Evolutionary conservation across 345 rosid species (phyloP), one percentile per base, ranked within the genome.

Genomic region (Cardamine chenopodiifolia): DNA sequence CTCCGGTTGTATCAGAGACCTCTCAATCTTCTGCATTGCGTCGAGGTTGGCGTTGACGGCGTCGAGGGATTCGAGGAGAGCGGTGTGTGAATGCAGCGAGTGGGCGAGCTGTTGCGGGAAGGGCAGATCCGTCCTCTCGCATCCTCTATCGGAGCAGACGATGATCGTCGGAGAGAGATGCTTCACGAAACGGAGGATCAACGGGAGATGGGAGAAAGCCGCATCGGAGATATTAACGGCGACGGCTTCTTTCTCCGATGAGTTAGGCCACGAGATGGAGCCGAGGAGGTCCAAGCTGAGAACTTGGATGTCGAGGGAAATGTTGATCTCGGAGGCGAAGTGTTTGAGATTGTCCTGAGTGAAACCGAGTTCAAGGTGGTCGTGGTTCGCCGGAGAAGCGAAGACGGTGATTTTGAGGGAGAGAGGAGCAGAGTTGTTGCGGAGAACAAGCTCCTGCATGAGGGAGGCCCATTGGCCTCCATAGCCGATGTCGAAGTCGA

Each of bases 401-500:
- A 91, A 85, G 10, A 85, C 91, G 6, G 97, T 91, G 79, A 93
- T 86, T 50, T 85, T 91, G 31, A 93, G 85, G 0, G 85, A 86
- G 8, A 75, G 49, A 44, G 94, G 87, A 8, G 82, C 75, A 29
- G 83, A 81, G 13, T 84, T 82, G 28, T 70, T 85, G 57, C 85
- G 81, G 53, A 86, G 73, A 25, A 86, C 90, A 35, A 93, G 96
- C 78, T 93, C 98, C 59, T 91, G 98, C 92, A 93, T 89, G 66
- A 93, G 80, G 61, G 98, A 93, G 54, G 98, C 92, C 97, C 98
- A 91, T 56, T 91, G 97, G 59, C 91, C 94, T 23, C 98, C 98
- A 68, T 82, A 91, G 23, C 94, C 94, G 42, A 93, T 78, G 75
- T 93, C 97, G 23, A 93, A 93, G 71, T 92, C 97, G 50, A 93